Evolutionary conservation across 2,329 filamentous ascomycete genomes (phyloP).

Genomic region (Tolypocladium amazonense): DNA sequence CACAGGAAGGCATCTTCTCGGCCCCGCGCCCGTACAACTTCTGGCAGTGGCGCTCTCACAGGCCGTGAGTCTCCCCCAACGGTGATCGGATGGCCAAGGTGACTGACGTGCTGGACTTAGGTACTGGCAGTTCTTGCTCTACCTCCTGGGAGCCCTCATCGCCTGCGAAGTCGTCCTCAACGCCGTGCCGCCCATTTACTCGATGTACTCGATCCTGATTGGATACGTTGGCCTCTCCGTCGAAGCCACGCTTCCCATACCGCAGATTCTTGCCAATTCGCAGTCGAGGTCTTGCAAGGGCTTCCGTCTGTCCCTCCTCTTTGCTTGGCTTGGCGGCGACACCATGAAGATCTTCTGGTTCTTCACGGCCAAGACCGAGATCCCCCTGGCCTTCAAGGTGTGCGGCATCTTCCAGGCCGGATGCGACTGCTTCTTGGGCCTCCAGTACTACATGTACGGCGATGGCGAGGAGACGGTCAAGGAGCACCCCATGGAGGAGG

Average conservation of each 20-base stretch:
- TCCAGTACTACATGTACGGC: slow-evolving; percentile 65
- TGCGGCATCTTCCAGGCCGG: slow-evolving; percentile 72
- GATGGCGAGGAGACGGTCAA: slow-evolving; percentile 31
- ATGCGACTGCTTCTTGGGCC: slow-evolving; percentile 64
- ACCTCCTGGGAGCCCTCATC: slow-evolving; percentile 51
- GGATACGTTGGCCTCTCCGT: slow-evolving; percentile 68
- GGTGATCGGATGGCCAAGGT: not conserved
- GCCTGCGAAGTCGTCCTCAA: slow-evolving; percentile 58
- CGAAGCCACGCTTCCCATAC: slow-evolving; percentile 72
- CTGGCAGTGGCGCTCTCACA: slow-evolving; percentile 70
- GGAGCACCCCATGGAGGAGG: slow-evolving; percentile 25
- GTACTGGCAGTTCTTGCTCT: slow-evolving; percentile 70
- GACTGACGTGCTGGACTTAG: slow-evolving; percentile 20
- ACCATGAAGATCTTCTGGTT: slow-evolving; percentile 85
- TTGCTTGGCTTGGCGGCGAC: slow-evolving; percentile 71
- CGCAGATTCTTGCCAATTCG: slow-evolving; percentile 65
- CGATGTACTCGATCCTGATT: slow-evolving; percentile 54
- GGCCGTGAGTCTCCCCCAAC: slow-evolving; percentile 39
- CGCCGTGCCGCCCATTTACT: slow-evolving; percentile 45
- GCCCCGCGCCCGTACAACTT: slow-evolving; percentile 61
- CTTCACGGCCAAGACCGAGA: slow-evolving; percentile 57
- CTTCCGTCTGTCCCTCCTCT: slow-evolving; percentile 65
- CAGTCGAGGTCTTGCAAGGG: slow-evolving; percentile 62
- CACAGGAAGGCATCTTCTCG: slow-evolving; percentile 23
- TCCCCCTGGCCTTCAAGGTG: slow-evolving; percentile 71